Evolutionary conservation across 2,329 filamentous ascomycete species (phyloP), one percentile per base, ranked within the genome.

Genomic region (Xylaria polymorpha): DNA sequence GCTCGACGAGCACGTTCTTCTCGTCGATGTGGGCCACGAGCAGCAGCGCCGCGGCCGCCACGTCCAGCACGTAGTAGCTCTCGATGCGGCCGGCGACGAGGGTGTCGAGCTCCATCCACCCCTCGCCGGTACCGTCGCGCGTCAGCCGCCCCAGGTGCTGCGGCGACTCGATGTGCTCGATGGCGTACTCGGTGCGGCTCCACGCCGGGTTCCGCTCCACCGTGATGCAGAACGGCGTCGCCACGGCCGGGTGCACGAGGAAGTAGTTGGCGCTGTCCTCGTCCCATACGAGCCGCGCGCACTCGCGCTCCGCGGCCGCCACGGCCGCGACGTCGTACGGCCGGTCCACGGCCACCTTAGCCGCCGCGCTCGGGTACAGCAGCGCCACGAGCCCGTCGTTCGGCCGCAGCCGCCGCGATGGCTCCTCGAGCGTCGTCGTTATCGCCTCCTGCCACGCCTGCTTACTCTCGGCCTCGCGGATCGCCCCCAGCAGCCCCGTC

Each of bases 201-300:
- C 86, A 90, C 0, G 87, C 85, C 0, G 87, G 85, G 29, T 83
- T 86, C 20, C 87, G 84, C 77, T 88, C 85, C 55, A 90, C 82
- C 0, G 86, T 85, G 43, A 91, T 82, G 77, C 87, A 85, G 76
- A 91, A 91, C 0, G 89, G 89, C 50, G 87, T 86, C n/a, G 86
- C 85, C 20, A 91, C 83, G 0, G 88, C 86, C 1, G 88, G 88
- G 76, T 91, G 89, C 35, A 87, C 87, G n/a, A 91, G 82, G 77
- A 88, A 91, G 78, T 90, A 85, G 73, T 82, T 85, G 6, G 80
- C 78, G 66, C 82, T 85, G 75, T 91, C 89, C 37, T 87, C 86
- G 75, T 91, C 89, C 87, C 90, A 94, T n/a, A 92, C 88, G 1
- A 94, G 85, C 2, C 90, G 85, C 29, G 89, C 92, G 73, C 88